phyloP scores from a whole-genome alignment of 768 basidiomycete species.

The Auricularia sp. region DNA sequence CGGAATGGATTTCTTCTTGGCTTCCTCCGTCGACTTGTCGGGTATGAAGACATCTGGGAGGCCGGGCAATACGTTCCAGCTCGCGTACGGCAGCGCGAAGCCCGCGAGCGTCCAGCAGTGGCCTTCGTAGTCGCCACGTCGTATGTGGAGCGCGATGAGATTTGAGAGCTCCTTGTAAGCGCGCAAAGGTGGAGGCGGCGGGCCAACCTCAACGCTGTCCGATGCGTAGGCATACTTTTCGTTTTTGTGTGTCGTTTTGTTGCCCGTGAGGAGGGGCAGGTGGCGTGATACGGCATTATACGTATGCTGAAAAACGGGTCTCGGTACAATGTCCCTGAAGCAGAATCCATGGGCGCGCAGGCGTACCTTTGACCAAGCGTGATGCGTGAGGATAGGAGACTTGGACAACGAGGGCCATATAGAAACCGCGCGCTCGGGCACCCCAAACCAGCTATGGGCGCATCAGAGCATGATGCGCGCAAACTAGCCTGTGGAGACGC shows the following conservation, averaged over 20 bases:
- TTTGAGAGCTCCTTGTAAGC: slow-evolving; percentile 24
- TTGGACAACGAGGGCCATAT: slow-evolving; percentile 37
- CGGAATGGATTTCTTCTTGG: slow-evolving; percentile 27
- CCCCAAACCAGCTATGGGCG: slow-evolving; percentile 24
- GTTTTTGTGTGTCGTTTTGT: neutral
- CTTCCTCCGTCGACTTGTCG: slow-evolving; percentile 12
- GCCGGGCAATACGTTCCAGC: slow-evolving; percentile 45
- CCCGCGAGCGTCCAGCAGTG: slow-evolving; percentile 38
- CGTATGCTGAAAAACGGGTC: slow-evolving; percentile 30
- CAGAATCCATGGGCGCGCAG: too few species aligned
- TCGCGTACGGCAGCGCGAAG: slow-evolving; percentile 34
- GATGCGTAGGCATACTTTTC: neutral
- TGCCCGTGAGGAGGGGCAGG: slow-evolving; percentile 28
- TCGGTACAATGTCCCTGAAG: too few species aligned
- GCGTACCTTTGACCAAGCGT: neutral
- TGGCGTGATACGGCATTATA: slow-evolving; percentile 40
- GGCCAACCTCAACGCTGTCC: neutral
- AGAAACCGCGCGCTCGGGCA: slow-evolving; percentile 26
- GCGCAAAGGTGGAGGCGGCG: neutral
- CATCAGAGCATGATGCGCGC: neutral
- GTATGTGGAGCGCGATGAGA: slow-evolving; percentile 47
- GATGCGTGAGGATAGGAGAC: slow-evolving; percentile 33
- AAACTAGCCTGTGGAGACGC: neutral
- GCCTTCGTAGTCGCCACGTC: slow-evolving; percentile 43
- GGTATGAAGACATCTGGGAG: slow-evolving; percentile 38